phyloP scores from a whole-genome alignment of 768 basidiomycete genomes.

The Pseudohyphozyma bogoriensis region DNA sequence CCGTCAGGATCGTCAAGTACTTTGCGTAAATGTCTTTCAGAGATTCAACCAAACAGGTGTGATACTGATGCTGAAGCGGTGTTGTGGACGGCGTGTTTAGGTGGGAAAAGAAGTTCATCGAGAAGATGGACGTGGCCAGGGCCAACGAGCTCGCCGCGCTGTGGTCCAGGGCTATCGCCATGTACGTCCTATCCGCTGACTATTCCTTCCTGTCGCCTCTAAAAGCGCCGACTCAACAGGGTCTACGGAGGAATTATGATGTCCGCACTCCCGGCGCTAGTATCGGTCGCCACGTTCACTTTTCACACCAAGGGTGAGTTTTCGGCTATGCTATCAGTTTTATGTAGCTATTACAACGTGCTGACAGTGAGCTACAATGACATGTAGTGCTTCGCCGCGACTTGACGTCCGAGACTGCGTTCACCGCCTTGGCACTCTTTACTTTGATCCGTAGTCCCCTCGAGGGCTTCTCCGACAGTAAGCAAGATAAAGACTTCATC shows the following conservation, averaged over 20 bases:
- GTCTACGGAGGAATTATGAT: slow-evolving; percentile 32
- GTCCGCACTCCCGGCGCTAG: slow-evolving; percentile 38
- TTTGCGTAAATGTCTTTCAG: slow-evolving; percentile 31
- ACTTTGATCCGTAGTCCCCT: slow-evolving; percentile 40
- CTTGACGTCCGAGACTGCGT: slow-evolving; percentile 40
- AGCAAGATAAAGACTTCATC: too few species aligned
- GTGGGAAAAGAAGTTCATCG: slow-evolving; percentile 39
- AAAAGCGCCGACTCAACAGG: neutral
- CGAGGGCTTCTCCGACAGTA: slow-evolving; percentile 32
- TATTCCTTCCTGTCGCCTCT: neutral
- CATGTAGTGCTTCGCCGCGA: slow-evolving; percentile 34
- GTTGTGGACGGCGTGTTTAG: slow-evolving; percentile 38
- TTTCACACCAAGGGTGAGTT: slow-evolving; percentile 25
- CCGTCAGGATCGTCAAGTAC: slow-evolving; percentile 42
- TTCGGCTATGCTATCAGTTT: too few species aligned
- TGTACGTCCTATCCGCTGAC: too few species aligned
- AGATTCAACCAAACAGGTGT: too few species aligned
- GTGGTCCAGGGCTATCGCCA: slow-evolving; percentile 19
- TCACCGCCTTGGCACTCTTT: slow-evolving; percentile 40
- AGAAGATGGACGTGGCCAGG: slow-evolving; percentile 37
- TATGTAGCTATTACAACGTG: neutral
- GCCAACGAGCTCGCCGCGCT: slow-evolving; percentile 37
- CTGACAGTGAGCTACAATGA: neutral
- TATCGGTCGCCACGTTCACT: slow-evolving; percentile 37
- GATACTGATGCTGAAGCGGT: slow-evolving; percentile 54